Conservation (phyloP, 2,329 filamentous ascomycete species). For the Ceratocystis colombiana region DNA sequence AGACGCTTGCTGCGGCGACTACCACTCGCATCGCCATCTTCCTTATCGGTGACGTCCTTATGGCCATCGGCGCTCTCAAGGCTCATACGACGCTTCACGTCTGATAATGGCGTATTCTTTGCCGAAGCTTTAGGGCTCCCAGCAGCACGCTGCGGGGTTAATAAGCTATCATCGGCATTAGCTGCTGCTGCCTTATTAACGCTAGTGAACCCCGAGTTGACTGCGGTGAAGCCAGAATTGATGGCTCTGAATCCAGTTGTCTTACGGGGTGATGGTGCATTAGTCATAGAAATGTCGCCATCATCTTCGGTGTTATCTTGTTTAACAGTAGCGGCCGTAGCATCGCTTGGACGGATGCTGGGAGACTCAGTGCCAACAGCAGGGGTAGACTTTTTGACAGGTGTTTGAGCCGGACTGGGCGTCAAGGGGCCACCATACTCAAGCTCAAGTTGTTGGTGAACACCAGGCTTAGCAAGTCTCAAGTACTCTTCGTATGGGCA, state of each 20-base stretch:
- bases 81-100: conserved; percentile 69
- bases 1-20: conserved; percentile 84
- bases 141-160: conserved; percentile 37
- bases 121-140: conserved; percentile 54
- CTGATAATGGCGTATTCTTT: conserved; percentile 51
- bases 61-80: conserved; percentile 45
- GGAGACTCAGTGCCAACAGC: conserved; percentile 57
- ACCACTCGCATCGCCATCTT: conserved; percentile 50
- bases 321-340: conserved; percentile 42
- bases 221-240: conserved; percentile 58
- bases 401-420: conserved; percentile 57
- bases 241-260: conserved; percentile 51
- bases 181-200: conserved; percentile 42
- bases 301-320: conserved; percentile 38
- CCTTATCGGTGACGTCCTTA: conserved; percentile 41
- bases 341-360: conserved; percentile 46
- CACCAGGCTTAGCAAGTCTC: conserved; percentile 78
- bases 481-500: conserved; percentile 95
- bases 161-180: conserved; percentile 11
- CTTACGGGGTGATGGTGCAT: conserved; percentile 35
- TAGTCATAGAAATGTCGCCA: conserved; percentile 41
- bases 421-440: conserved; percentile 90
- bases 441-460: conserved; percentile 89
- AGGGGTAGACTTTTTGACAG: conserved; percentile 53
- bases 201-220: conserved; percentile 59